Evolutionary conservation across 345 rosid genomes (phyloP), one percentile per base, ranked within the genome.

Genomic region (Sonneratia alba): DNA sequence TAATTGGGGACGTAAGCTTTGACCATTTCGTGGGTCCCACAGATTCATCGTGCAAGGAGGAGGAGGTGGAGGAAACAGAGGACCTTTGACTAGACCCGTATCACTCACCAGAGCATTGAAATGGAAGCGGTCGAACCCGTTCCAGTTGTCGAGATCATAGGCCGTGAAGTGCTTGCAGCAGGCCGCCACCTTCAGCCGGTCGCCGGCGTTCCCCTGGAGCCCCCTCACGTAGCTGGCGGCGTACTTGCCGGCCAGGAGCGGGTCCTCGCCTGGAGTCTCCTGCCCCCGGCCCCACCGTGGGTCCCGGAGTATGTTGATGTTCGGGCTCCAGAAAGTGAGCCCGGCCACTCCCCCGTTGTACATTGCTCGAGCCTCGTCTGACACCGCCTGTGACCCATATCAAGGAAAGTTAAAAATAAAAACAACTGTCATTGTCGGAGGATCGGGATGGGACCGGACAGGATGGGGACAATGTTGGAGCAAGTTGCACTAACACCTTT

Each of bases 191-290:
- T 91, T 87, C 66, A 91, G 82, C 81, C 88, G 81, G 75, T 77
- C 77, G 47, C 80, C 85, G 77, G 79, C 83, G 45, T 70, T 77
- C 53, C 91, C 96, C 74, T 91, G 98, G 57, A 93, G 69, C 5
- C 97, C 98, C 70, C 78, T 82, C 1, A 93, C 94, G 36, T 91
- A 93, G 70, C 88, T 86, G 8, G 92, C 92, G 0, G 89, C 98
- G 68, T 93, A 91, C 51, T 63, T 83, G 65, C 92, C 94, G 55
- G 89, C 88, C 3, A 93, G 38, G 8, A 88, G 79, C 0, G 98
- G 98, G 43, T 91, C 98, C 79, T 93, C 97, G 36, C 97, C 98
- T 73, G 92, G 93, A 15, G 96, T 93, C 81, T 91, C 98, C 79
- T 91, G 98, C 10, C 93, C 93, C 8, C 94, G 88, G 56, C 96